Evolutionary conservation across 208 protist genomes (phyloP), one percentile per base, ranked within the genome.

Genomic region (Acanthamoeba sp.): DNA sequence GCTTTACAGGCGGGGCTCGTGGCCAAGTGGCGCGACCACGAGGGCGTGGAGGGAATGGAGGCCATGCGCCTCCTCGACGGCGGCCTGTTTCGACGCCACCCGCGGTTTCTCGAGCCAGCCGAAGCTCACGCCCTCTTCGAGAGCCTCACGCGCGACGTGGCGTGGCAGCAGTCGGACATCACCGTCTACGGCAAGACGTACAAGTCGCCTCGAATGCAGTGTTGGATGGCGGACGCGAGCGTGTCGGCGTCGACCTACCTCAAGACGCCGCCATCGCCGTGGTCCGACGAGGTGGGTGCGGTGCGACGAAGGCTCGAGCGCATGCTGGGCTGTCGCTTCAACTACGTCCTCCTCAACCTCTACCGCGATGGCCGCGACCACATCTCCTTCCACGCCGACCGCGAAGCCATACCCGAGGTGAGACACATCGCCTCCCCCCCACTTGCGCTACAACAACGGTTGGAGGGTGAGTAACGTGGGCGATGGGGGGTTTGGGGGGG

Each of bases 151-250:
- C 71, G 40, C n/a, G 40, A 80, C 71, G 6, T 80, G 12, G 6
- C 18, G 36, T 80, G 71, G 71, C 36, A 4, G 40, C 71, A 80
- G 71, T 80, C 71, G 16, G 71, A 80, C 71, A 45, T 80, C 24
- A 48, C 2, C 36, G 36, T 80, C 36, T 80, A 80, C 24, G 71
- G 71, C 71, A 80, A 80, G 36, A 80, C 71, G 22, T 80, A 80
- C 40, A 80, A 80, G 71, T 42, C 80, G 32, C 80, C 80, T 27
- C 80, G 80, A 4, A 32, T 88, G 80, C 80, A 88, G 80, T 88
- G 48, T 38, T 88, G 80, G 80, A 88, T 88, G 80, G 42, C 80
- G 1, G 80, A 88, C 1, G 48, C 10, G 6, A 27, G 5, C 3
- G 48, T 88, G 80, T 18, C 5, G n/a, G 80, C 80, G n/a, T 64